Evolutionary conservation across 1,284 basidiomycete genomes (phyloP), one percentile per base, ranked within the genome.

Genomic region (Tremellales sp.): DNA sequence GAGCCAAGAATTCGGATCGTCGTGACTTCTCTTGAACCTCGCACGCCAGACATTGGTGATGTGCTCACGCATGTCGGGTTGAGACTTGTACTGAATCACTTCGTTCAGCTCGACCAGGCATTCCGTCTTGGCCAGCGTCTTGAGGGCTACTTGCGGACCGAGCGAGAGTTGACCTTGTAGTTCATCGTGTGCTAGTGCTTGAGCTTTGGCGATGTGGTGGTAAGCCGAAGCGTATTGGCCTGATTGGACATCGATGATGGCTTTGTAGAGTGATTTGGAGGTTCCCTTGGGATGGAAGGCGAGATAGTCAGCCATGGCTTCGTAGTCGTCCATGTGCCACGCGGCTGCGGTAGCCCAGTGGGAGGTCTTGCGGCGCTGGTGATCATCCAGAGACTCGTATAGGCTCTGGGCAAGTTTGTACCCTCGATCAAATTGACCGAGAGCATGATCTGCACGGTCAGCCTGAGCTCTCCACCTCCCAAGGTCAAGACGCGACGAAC

Each of bases 241-340:
- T 31, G 61, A 54, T 35, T 65, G 58, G 24, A 70, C 60, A 40
- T 72, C 68, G 40, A 70, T 62, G 42, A 72, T 66, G 10, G 70
- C 70, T 52, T 72, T 72, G 64, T 70, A 72, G 3, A 70, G 56
- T 15, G 65, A 62, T 48, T 68, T 72, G 17, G 61, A 61, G 2
- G 68, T 64, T 3, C 70, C 70, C 48, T 67, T 69, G 6, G 62
- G 64, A 40, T 69, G 66, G 46, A 65, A 69, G 1, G 67, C 58
- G 21, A 68, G 54, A 29, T 62, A 70, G 40, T 69, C 62, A 29
- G 63, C 60, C 70, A 72, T 70, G 11, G 62, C 51, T 21, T 66
- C 60, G 49, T 61, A 72, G 48, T 72, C 68, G 13, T 59, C 61
- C 64, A 67, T 65, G 43, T 68, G 66, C 68, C 68, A 72, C 3